Conservation (phyloP, 768 basidiomycete genomes). For the Leccinum subgranulosum region DNA sequence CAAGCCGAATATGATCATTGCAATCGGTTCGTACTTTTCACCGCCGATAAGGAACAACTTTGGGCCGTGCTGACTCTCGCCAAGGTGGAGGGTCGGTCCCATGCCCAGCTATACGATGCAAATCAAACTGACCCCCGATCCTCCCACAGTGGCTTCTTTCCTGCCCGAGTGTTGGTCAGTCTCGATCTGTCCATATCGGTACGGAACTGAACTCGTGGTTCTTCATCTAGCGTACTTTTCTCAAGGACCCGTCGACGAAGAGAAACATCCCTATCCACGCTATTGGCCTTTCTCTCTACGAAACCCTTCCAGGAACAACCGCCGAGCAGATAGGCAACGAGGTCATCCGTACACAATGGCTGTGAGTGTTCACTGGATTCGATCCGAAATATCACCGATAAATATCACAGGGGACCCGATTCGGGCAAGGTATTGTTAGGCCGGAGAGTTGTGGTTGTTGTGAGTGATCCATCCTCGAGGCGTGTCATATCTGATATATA, state of each 20-base stretch:
- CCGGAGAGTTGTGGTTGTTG: constrained; percentile 77
- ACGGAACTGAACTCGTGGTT: neutral
- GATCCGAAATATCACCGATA: neutral
- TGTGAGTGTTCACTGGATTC: constrained; percentile 48
- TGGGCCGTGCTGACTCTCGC: constrained; percentile 1
- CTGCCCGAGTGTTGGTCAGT: constrained; percentile 82
- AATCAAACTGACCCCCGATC: constrained; percentile 8
- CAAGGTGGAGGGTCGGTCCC: constrained; percentile 77
- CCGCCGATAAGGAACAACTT: neutral
- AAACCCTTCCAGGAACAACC: constrained; percentile 74
- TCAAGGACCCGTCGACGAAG: constrained; percentile 65
- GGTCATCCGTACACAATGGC: constrained; percentile 95
- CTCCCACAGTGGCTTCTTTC: constrained; percentile 81
- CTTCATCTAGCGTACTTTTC: constrained; percentile 68
- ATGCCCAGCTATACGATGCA: constrained; percentile 9
- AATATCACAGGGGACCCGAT: constrained; percentile 53
- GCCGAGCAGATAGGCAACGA: constrained; percentile 75
- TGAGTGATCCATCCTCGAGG: constrained; percentile 35
- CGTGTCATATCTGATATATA: constrained; percentile 12
- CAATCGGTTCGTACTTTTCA: constrained; percentile 57
- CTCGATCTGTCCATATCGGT: neutral
- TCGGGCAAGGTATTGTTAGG: constrained; percentile 73
- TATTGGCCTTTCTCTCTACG: constrained; percentile 94
- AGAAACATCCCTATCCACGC: constrained; percentile 91
- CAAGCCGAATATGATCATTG: constrained; percentile 83